Evolutionary conservation across 306 rosid species (phyloP).

Genomic region (Cucumis hystrix): DNA sequence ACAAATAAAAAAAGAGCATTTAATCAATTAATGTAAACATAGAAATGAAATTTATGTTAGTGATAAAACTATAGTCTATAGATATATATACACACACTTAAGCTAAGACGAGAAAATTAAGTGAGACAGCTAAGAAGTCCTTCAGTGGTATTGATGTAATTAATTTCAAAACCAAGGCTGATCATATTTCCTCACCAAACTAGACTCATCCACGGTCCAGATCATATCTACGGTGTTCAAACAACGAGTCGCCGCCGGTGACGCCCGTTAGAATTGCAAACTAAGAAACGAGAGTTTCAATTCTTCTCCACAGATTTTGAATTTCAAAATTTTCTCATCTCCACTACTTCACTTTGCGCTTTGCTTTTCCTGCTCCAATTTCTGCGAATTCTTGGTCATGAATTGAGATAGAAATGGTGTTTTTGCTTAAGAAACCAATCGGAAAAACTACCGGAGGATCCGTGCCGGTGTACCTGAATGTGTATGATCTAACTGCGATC

Average conservation of each 20-base stretch:
- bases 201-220: neutral
- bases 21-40: no score
- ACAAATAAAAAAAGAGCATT: no score
- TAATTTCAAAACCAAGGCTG: neutral
- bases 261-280: neutral
- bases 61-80: neutral
- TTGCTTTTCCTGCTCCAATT: neutral
- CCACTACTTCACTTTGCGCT: neutral
- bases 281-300: neutral
- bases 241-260: slow-evolving; percentile 1
- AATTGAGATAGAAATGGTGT: neutral
- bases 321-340: neutral
- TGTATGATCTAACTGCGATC: slow-evolving; percentile 81
- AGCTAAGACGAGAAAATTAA: neutral
- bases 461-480: slow-evolving; percentile 75
- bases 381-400: neutral
- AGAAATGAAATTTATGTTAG: neutral
- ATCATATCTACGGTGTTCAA: neutral
- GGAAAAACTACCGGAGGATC: slow-evolving; percentile 43
- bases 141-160: neutral
- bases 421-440: slow-evolving; percentile 43
- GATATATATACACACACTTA: no score
- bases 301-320: neutral
- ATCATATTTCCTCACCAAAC: neutral
- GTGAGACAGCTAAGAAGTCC: neutral